phyloP scores from a whole-genome alignment of 352 stramenopile genomes.

The Phytophthora capsici region DNA sequence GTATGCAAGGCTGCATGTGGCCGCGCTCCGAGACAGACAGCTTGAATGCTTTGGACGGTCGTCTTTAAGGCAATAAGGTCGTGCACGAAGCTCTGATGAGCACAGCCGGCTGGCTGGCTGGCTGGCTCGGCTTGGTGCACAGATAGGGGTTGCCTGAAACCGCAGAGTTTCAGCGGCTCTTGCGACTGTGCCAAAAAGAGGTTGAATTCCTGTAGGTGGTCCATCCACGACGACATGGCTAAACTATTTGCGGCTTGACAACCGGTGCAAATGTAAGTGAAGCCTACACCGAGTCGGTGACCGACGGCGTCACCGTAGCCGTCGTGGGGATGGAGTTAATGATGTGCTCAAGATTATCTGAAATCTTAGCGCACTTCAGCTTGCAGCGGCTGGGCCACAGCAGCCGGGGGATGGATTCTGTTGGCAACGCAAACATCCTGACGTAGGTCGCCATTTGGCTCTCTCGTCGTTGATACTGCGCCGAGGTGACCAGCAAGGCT shows the following conservation, averaged over 20 bases:
- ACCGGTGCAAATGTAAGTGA: too few relatives aligned
- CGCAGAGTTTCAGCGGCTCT: constrained; percentile 7
- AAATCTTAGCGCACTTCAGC: background rate
- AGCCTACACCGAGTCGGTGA: too few relatives aligned
- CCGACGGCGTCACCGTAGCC: too few relatives aligned
- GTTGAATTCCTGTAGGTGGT: constrained; percentile 12
- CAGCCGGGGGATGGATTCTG: constrained; percentile 11
- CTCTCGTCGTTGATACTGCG: constrained; percentile 11
- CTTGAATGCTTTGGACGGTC: background rate
- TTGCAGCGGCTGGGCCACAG: constrained; percentile 8
- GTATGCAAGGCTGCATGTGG: too few relatives aligned
- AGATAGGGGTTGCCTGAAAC: background rate
- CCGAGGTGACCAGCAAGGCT: background rate
- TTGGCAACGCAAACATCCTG: constrained; percentile 18
- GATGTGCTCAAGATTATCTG: too few relatives aligned
- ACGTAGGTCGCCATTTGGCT: constrained; percentile 2
- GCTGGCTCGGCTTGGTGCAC: background rate
- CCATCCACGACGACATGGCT: background rate
- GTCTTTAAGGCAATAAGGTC: background rate
- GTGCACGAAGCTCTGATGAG: background rate
- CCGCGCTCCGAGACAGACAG: background rate
- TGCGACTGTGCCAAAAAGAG: background rate
- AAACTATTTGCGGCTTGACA: background rate
- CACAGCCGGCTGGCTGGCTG: background rate
- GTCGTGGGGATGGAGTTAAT: too few relatives aligned